Evolutionary conservation across 2,329 filamentous ascomycete species (phyloP), one percentile per base, ranked within the genome.

Genomic region (Botrytis tulipae): DNA sequence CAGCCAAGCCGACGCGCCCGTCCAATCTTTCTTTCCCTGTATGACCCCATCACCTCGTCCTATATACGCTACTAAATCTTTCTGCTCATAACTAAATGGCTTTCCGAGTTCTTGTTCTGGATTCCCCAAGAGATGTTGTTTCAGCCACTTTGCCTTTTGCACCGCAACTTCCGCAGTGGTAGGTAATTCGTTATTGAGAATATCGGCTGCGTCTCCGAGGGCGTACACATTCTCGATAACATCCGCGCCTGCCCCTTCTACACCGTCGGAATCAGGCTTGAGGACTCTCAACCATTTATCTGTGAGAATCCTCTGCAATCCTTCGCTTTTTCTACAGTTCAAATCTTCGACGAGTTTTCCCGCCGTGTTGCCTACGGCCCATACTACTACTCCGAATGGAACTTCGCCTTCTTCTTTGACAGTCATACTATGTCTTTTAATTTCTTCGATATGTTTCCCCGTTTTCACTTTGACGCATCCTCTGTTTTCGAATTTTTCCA

Each of bases 401-500:
- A 77, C 73, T 1, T 57, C 59, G 9, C 76, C 76, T 35, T 74
- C 72, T 42, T 76, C 76, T 60, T 77, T 77, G 9, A 70, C 73
- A 18, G 69, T 25, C 20, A 77, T 57, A 32, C 71, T 71, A 37
- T 73, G 54, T 44, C 71, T 67, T 42, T 76, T 76, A 5, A 77
- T 72, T 20, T 70, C 74, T 35, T 77, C 72, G n/a, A 77, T 77
- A 20, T 76, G 73, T n/a, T 57, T 73, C 0, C 74, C 74, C 3
- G 83, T 84, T 71, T 82, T 77, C 40, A 85, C 80, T 65, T 82
- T 78, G 9, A 85, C 80, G 8, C 81, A 77, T 51, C 57, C 68
- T 46, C 82, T 79, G 42, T 79, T 78, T 22, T 80, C 72, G 60
- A 85, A 77, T 25, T 80, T 82, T 60, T 81, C 73, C 62, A 81